Base-by-base conservation (phyloP, 2,329 filamentous ascomycete species). In the Plenodomus biglobosus region DNA sequence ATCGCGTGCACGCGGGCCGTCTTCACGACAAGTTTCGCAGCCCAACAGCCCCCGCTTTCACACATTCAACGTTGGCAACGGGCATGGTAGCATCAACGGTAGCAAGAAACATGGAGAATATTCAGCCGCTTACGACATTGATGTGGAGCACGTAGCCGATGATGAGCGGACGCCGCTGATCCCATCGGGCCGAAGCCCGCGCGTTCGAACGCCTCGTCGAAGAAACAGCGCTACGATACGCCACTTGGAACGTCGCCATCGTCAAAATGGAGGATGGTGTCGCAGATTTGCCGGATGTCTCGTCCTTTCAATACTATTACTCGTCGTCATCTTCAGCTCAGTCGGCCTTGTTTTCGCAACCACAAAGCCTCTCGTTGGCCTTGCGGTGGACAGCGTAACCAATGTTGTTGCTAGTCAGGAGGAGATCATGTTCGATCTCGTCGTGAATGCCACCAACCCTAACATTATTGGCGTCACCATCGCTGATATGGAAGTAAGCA, bases 381-480 rank as follows among this genome's bases (percentile, higher is more conserved):
- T 97, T 49, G 79, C 87, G 55, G 83, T 97, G 38, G 78, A 87
- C 46, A 85, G 86, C 55, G 90, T 99, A 58, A 84, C 87, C 61
- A 95, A 96, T 58, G 90, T 99, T 19, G 81, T 97, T 40, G 92
- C 92, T 2, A 96, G 90, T 61, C 90, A 96, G 70, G 90, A 96
- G 70, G 92, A 97, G 69, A 81, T 99, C 36, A 96, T 99, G 84
- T 82, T 97, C 63, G 92, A 99, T 70, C 76, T 99, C 40, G 84
- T 89, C 17, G 90, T 99, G 50, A 84, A 84, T 58, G 94, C 92
- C 0, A 80, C 92, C 61, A 99, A 99, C 68, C 92, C 92, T 1
- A 99, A 97, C 61, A 85, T 96, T 35, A 87, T 97, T 34, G 85
- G 90, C 1, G 87, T 99, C 36, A 87, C 87, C 2, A 84, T 99